These are phyloP conservation scores for Fusarium sp. DNA, from an alignment of 2,329 filamentous ascomycete genomes.

Conservation along the genomic window DNA sequence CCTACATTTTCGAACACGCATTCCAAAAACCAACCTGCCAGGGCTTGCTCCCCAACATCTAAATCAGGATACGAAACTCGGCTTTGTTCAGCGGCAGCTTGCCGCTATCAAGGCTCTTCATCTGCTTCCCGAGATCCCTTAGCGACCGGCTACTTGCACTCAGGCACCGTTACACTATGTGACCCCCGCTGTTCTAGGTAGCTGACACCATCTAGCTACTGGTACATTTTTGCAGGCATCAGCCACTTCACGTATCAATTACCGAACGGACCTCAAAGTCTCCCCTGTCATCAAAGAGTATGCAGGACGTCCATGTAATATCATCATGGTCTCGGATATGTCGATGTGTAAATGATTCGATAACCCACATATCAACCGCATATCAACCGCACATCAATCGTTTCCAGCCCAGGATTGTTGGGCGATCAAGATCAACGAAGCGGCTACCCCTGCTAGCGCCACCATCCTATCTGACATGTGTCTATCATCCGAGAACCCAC, in stretches of 20 bases:
- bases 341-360: conserved; percentile 32
- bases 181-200: conserved; percentile 7
- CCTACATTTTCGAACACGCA: neutral
- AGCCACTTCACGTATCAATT: conserved; percentile 12
- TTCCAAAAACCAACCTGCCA: neutral
- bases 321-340: conserved; percentile 6
- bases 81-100: conserved; percentile 29
- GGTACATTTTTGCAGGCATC: conserved; percentile 2
- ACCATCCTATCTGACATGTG: conserved; percentile 47
- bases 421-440: conserved; percentile 47
- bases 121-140: conserved; percentile 17
- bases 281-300: conserved; percentile 13
- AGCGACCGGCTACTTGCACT: conserved; percentile 25
- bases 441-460: conserved; percentile 42
- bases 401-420: conserved; percentile 10
- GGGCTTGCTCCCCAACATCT: conserved; percentile 8
- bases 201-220: conserved; percentile 5
- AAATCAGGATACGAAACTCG: conserved; percentile 42
- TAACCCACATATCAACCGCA: conserved; percentile 34
- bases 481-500: conserved; percentile 46
- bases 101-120: conserved; percentile 24
- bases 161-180: conserved; percentile 32
- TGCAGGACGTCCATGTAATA: neutral
- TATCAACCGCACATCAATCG: conserved; percentile 18
- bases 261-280: conserved; percentile 1